phyloP scores from a whole-genome alignment of 225 moss, liverwort and hornwort genomes.

The Climacium dendroides region DNA sequence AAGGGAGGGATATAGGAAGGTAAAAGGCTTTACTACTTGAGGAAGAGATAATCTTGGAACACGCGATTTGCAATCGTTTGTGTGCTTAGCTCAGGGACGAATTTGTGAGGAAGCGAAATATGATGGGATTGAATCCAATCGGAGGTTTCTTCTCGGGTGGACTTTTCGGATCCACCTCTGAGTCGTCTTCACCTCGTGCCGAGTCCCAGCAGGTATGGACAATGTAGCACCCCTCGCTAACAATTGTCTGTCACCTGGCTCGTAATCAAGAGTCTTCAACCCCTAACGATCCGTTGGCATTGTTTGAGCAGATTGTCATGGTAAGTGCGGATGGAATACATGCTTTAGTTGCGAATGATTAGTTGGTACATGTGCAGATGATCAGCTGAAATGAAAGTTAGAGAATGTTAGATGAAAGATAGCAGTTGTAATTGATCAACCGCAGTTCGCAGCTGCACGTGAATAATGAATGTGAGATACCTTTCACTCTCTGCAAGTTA shows the following conservation, averaged over 20 bases:
- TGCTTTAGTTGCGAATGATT: conserved; percentile 4
- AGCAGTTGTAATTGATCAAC: conserved; percentile 8
- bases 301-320: not conserved
- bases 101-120: not conserved
- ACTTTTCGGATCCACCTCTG: conserved; percentile 30
- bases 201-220: conserved; percentile 30
- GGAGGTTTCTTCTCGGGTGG: conserved; percentile 38
- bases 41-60: not conserved
- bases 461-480: conserved; percentile 29
- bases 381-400: conserved; percentile 5
- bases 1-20: not conserved
- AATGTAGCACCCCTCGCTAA: conserved; percentile 15
- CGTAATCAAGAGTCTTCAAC: not conserved
- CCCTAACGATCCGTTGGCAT: not conserved
- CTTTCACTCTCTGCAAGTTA: not conserved
- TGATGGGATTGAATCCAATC: conserved; percentile 37
- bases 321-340: not conserved
- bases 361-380: conserved; percentile 19
- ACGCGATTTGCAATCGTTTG: not conserved
- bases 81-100: not conserved
- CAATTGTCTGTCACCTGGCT: not conserved
- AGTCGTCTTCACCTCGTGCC: conserved; percentile 21
- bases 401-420: conserved; percentile 7
- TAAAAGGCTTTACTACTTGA: not conserved
- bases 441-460: not conserved